Evolutionary conservation across 768 basidiomycete species (phyloP).

Genomic region (Tricholoma bakamatsutake): DNA sequence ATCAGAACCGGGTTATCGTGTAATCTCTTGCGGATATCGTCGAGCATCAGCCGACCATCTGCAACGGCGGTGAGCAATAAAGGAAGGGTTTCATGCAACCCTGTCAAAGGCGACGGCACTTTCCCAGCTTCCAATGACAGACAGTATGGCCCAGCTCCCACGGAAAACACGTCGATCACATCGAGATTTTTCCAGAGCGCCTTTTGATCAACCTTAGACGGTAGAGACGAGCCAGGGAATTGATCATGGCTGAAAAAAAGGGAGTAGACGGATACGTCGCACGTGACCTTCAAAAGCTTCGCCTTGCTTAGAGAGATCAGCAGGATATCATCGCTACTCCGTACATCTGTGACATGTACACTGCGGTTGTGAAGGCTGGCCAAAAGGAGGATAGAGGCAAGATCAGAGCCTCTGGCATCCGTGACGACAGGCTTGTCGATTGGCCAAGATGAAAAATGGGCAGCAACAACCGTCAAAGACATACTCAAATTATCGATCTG

Average conservation of each 20-base stretch:
- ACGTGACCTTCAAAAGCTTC: conserved; percentile 90
- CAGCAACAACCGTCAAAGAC: conserved; percentile 70
- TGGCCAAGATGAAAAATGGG: conserved; percentile 90
- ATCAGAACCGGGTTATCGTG: conserved; percentile 92
- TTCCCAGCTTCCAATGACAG: conserved; percentile 61
- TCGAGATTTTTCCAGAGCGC: conserved; percentile 83
- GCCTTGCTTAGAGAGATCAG: conserved; percentile 93
- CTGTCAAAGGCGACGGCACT: conserved; percentile 61
- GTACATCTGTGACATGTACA: conserved; percentile 89
- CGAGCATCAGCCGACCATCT: conserved; percentile 71
- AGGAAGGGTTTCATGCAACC: conserved; percentile 83
- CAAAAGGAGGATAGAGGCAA: conserved; percentile 88
- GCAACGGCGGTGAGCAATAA: conserved; percentile 82
- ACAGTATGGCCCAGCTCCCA: conserved; percentile 78
- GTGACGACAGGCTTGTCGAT: conserved; percentile 89
- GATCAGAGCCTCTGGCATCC: conserved; percentile 85
- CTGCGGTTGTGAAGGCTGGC: conserved; percentile 89
- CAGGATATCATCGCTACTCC: conserved; percentile 77
- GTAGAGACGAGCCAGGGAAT: conserved; percentile 65
- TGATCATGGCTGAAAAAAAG: conserved; percentile 82
- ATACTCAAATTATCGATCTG: conserved; percentile 39
- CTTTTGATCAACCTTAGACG: conserved; percentile 69
- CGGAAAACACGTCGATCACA: conserved; percentile 84
- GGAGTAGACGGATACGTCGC: conserved; percentile 89
- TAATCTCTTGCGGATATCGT: conserved; percentile 75